Evolutionary conservation across 768 basidiomycete species (phyloP).

Genomic region (Rhodotorula paludigena): DNA sequence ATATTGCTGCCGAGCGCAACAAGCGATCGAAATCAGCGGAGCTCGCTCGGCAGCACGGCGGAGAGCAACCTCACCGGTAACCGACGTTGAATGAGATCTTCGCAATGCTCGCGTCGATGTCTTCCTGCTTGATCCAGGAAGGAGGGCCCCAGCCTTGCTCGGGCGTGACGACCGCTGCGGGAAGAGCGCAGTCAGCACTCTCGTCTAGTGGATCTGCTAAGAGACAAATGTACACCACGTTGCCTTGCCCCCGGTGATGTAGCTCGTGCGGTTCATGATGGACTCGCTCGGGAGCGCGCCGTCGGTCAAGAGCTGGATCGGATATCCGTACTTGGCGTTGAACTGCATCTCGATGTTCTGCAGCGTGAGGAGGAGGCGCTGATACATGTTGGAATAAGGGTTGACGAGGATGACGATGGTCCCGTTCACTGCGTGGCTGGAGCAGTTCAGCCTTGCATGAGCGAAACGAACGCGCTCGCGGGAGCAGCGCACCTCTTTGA

Average conservation of each 20-base stretch:
- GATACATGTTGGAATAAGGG: conserved; percentile 8
- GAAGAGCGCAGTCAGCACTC: neutral
- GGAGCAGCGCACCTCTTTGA: neutral
- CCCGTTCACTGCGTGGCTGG: neutral
- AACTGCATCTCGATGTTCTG: conserved; percentile 12
- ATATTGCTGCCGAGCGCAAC: neutral
- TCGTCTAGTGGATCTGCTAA: neutral
- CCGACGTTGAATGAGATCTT: conserved; percentile 1
- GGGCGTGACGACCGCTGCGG: conserved; percentile 14
- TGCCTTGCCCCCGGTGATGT: conserved; percentile 16
- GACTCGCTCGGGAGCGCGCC: conserved; percentile 5
- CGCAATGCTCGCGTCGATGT: neutral
- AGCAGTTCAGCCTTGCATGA: neutral
- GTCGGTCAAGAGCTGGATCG: conserved; percentile 19
- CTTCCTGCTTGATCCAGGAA: neutral
- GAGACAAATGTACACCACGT: conserved; percentile 7
- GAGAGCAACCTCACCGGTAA: neutral
- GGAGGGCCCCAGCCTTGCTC: conserved; percentile 20
- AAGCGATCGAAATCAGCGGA: neutral
- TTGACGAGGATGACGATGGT: conserved; percentile 21
- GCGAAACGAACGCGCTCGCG: neutral
- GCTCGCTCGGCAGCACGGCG: too few relatives aligned
- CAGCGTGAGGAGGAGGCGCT: conserved; percentile 3
- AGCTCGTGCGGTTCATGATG: neutral
- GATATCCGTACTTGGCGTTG: conserved; percentile 14